Evolutionary conservation across 148 eudicot genomes (phyloP).

Genomic region (Selenicereus undatus): DNA sequence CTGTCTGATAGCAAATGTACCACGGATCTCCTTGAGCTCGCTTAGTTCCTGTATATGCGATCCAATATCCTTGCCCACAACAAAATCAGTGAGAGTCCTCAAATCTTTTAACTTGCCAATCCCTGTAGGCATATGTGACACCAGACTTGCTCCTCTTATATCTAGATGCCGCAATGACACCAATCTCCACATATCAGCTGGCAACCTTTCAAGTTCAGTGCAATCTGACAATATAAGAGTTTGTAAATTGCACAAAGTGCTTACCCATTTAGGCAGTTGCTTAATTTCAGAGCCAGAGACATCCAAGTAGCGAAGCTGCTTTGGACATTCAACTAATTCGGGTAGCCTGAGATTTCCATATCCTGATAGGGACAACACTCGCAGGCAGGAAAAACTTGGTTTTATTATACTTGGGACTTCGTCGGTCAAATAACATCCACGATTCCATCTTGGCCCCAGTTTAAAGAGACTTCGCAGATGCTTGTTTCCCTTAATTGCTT

Average conservation of each 20-base stretch:
- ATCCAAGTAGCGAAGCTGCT: conserved; percentile 16
- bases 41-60: conserved; percentile 6
- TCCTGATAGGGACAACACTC: neutral
- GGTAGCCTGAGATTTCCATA: neutral
- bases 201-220: neutral
- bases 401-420: neutral
- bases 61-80: conserved; percentile 2
- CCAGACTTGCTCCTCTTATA: neutral
- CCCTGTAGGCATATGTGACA: conserved; percentile 6
- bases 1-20: neutral
- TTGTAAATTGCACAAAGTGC: conserved; percentile 14
- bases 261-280: conserved; percentile 1
- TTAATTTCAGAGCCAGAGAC: neutral
- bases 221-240: conserved; percentile 11
- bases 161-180: conserved; percentile 12
- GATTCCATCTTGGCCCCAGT: neutral
- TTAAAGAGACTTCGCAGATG: neutral
- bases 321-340: conserved; percentile 4
- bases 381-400: neutral
- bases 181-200: conserved; percentile 4
- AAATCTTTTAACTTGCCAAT: neutral
- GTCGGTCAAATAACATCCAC: neutral
- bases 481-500: neutral
- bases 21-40: neutral
- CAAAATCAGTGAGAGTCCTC: conserved; percentile 8